Evolutionary conservation across 306 rosid genomes (phyloP).

Genomic region (Hippophae rhamnoides): DNA sequence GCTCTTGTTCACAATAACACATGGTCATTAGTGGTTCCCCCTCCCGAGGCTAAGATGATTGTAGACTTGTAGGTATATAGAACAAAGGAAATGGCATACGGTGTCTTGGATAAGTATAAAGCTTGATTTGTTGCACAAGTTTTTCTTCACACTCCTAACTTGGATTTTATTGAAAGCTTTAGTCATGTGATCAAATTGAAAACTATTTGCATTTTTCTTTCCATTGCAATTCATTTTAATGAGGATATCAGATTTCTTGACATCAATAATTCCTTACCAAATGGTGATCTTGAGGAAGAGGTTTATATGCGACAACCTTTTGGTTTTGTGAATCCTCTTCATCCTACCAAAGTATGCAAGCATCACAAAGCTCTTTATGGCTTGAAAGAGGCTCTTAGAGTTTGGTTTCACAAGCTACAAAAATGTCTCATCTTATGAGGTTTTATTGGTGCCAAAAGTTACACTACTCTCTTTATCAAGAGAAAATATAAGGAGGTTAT

Average conservation of each 20-base stretch:
- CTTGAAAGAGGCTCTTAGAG: background rate
- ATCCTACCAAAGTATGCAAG: background rate
- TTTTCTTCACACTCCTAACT: background rate
- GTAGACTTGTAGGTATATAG: background rate
- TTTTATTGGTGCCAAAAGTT: background rate
- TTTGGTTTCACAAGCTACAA: background rate
- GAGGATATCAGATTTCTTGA: background rate
- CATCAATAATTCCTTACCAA: background rate
- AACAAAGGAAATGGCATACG: background rate
- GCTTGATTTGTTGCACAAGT: background rate
- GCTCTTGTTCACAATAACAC: background rate
- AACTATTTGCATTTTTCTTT: background rate
- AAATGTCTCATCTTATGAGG: background rate
- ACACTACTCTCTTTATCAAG: no score
- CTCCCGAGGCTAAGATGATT: background rate
- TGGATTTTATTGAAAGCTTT: background rate
- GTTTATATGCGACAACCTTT: background rate
- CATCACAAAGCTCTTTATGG: constrained; percentile 1
- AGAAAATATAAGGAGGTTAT: no score
- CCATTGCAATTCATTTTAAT: no score
- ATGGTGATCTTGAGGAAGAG: no score
- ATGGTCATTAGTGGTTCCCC: background rate
- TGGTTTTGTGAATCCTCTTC: background rate
- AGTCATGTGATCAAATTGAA: background rate
- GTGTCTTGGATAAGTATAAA: background rate